A percentile compares a stretch with the other conserved stretches of the same genome.
These are phyloP conservation scores for Scedosporium dehoogii DNA, from an alignment of 2,329 filamentous ascomycete species.

Conservation along the genomic window DNA sequence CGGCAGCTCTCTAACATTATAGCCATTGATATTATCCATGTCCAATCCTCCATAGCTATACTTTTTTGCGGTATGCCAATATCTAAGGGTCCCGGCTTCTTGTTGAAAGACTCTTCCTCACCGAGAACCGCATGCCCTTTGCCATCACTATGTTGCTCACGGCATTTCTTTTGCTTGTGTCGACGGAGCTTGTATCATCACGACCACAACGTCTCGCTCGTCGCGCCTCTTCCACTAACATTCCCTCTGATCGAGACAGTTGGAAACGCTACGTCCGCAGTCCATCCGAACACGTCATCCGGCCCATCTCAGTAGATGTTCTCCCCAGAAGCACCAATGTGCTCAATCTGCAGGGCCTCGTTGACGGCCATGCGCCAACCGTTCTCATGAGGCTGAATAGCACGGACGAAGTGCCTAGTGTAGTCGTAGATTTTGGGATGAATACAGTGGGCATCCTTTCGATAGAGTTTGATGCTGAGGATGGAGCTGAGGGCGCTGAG, in stretches of 20 bases:
- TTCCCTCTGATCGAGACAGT: background rate
- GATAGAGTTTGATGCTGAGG: constrained; percentile 29
- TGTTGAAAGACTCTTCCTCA: too few species aligned
- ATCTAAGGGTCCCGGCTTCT: too few species aligned
- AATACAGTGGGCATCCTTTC: constrained; percentile 33
- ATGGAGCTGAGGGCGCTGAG: constrained; percentile 9
- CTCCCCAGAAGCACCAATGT: background rate
- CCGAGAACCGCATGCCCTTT: too few species aligned
- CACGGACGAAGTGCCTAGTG: constrained; percentile 18
- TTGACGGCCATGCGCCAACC: background rate
- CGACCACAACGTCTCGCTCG: too few species aligned
- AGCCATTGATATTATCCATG: too few species aligned
- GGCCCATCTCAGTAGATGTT: background rate
- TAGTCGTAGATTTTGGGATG: constrained; percentile 40
- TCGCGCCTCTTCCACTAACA: too few species aligned
- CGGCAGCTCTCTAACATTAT: too few species aligned
- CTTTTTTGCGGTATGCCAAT: too few species aligned
- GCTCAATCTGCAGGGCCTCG: background rate
- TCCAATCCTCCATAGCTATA: too few species aligned
- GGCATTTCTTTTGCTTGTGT: too few species aligned
- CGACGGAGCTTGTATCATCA: too few species aligned
- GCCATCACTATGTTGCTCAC: too few species aligned
- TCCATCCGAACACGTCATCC: background rate
- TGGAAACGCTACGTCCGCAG: constrained; percentile 6
- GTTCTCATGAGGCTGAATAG: background rate